Conservation (phyloP, 495 filamentous ascomycete genomes). For the Hypoxylon lienhwacheense region DNA sequence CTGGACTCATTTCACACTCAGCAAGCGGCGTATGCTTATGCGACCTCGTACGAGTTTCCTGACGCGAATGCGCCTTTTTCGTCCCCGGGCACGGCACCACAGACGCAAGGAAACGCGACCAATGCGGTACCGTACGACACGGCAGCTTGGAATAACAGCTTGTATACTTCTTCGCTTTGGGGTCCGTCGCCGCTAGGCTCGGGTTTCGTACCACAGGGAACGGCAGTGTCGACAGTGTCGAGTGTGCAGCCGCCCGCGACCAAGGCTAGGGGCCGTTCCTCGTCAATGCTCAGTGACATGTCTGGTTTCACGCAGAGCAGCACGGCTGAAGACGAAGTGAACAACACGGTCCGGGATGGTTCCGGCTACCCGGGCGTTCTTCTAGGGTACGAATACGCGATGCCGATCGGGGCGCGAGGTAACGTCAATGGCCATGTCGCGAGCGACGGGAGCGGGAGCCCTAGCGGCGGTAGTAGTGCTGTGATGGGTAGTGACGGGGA, state of each 20-base stretch:
- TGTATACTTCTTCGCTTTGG: slow-evolving; percentile 38
- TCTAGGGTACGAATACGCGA: slow-evolving; percentile 31
- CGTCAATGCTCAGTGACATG: slow-evolving; percentile 67
- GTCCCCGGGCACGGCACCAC: slow-evolving; percentile 17
- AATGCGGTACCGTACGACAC: slow-evolving; percentile 30
- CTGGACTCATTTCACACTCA: slow-evolving; percentile 45
- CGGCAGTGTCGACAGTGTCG: slow-evolving; percentile 18
- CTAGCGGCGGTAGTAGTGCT: slow-evolving; percentile 32
- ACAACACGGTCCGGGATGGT: slow-evolving; percentile 13
- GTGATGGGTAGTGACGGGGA: slow-evolving; percentile 34
- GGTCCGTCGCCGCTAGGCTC: slow-evolving; percentile 32
- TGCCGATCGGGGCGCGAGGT: slow-evolving; percentile 18
- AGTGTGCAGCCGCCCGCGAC: slow-evolving; percentile 31
- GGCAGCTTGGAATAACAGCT: slow-evolving; percentile 37
- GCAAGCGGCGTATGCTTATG: slow-evolving; percentile 37
- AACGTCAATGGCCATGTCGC: slow-evolving; percentile 7
- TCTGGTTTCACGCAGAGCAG: slow-evolving; percentile 67
- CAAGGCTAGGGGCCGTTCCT: slow-evolving; percentile 59
- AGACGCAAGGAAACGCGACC: slow-evolving; percentile 16
- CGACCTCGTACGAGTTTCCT: slow-evolving; percentile 33
- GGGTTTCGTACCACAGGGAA: slow-evolving; percentile 34
- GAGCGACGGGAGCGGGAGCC: slow-evolving; percentile 32
- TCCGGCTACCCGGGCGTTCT: slow-evolving; percentile 19
- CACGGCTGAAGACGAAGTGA: slow-evolving; percentile 35
- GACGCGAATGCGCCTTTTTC: slow-evolving; percentile 24